These are phyloP conservation scores for Capronia coronata DNA, from an alignment of 2,329 filamentous ascomycete species.

Conservation along the genomic window DNA sequence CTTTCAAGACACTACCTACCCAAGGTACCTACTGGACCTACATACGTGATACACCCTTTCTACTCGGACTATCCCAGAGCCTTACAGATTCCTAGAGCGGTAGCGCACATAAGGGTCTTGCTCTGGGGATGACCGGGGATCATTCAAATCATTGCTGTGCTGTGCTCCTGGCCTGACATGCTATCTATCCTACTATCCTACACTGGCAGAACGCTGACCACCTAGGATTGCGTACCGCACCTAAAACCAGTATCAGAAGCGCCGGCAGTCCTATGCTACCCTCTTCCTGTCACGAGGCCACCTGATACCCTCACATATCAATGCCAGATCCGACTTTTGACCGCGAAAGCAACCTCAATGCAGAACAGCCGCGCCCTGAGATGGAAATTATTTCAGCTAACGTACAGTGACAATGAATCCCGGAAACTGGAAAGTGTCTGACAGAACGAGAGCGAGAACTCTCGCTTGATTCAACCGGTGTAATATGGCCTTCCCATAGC, in stretches of 20 bases:
- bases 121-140: neutral
- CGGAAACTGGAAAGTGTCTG: conserved; percentile 1
- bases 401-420: conserved; percentile 5
- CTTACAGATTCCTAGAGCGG: too few species aligned
- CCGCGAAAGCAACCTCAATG: neutral
- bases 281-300: neutral
- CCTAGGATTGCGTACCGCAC: neutral
- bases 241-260: too few species aligned
- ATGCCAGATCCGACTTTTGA: neutral
- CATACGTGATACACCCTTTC: too few species aligned
- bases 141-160: neutral
- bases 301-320: too few species aligned
- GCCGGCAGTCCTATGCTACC: too few species aligned
- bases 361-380: neutral
- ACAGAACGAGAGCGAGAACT: neutral
- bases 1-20: too few species aligned
- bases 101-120: too few species aligned
- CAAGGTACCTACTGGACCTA: too few species aligned
- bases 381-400: conserved; percentile 3
- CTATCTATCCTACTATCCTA: neutral
- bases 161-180: neutral
- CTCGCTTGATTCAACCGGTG: neutral
- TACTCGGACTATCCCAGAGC: too few species aligned
- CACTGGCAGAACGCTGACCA: neutral
- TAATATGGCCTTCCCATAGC: neutral